Conservation (phyloP, 805 yeast genomes). For the Yarrowia keelungensis region DNA sequence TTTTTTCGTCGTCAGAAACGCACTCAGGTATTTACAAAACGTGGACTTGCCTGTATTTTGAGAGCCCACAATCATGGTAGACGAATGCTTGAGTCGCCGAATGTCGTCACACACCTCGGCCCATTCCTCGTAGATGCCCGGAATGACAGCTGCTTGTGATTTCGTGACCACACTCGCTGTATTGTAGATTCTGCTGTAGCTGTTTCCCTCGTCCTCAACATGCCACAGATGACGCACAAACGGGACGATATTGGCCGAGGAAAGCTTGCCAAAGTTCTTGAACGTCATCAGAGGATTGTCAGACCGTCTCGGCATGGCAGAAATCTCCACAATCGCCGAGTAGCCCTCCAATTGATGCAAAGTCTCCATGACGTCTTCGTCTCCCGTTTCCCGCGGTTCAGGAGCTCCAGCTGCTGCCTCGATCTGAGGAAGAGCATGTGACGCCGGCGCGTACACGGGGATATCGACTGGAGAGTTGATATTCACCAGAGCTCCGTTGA, state of each 20-base stretch:
- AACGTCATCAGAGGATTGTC: conserved; percentile 1
- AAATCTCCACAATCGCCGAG: conserved; percentile 27
- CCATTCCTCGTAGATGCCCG: conserved; percentile 9
- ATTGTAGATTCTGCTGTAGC: conserved; percentile 23
- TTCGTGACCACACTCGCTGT: conserved; percentile 15
- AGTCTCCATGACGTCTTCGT: conserved; percentile 4
- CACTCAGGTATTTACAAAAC: conserved; percentile 18
- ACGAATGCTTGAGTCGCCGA: neutral
- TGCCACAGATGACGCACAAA: conserved; percentile 18
- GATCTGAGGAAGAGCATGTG: conserved; percentile 19
- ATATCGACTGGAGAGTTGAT: conserved; percentile 16
- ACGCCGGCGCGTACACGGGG: conserved; percentile 22
- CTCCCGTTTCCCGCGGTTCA: neutral
- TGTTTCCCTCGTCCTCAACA: conserved; percentile 3
- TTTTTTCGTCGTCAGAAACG: conserved; percentile 7
- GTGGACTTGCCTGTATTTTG: conserved; percentile 33
- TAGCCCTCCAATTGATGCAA: conserved; percentile 16
- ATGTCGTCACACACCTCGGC: conserved; percentile 29
- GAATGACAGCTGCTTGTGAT: conserved; percentile 20
- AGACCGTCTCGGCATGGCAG: conserved; percentile 14
- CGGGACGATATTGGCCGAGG: conserved; percentile 26
- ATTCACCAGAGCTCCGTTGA: conserved; percentile 27
- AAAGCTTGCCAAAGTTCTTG: conserved; percentile 16
- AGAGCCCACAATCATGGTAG: conserved; percentile 27
- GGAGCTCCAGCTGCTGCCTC: conserved; percentile 37